A percentile compares a stretch with the other conserved stretches of the same genome.
Evolutionary conservation across 805 yeast species (phyloP).

Genomic region (Kazachstania bromeliacearum): DNA sequence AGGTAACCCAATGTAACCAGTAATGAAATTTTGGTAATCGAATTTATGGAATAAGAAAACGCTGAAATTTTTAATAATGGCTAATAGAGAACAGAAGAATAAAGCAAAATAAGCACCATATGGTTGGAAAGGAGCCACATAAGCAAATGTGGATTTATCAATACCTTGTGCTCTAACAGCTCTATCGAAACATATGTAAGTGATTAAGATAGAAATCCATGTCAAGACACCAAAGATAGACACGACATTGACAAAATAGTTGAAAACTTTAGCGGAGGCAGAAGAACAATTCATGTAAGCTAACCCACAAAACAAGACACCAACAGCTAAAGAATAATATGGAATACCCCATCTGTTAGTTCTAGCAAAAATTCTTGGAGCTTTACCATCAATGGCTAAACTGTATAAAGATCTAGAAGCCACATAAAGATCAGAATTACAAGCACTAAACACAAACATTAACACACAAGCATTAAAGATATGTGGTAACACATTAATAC

Average conservation of each 20-base stretch:
- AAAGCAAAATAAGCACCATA: constrained; percentile 56
- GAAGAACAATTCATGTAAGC: constrained; percentile 63
- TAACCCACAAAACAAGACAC: constrained; percentile 47
- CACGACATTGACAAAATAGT: constrained; percentile 65
- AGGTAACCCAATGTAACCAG: constrained; percentile 64
- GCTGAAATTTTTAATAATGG: constrained; percentile 61
- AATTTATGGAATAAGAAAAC: constrained; percentile 56
- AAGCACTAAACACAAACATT: constrained; percentile 70
- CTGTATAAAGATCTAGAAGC: constrained; percentile 70
- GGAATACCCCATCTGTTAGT: constrained; percentile 71
- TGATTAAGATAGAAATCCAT: constrained; percentile 62
- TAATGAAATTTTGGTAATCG: constrained; percentile 57
- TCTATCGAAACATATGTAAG: constrained; percentile 55
- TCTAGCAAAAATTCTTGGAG: constrained; percentile 56
- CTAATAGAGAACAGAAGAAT: constrained; percentile 42
- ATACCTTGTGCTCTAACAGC: constrained; percentile 64
- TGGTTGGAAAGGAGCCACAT: constrained; percentile 60
- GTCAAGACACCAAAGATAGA: constrained; percentile 67
- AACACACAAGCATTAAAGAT: constrained; percentile 71
- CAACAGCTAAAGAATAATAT: constrained; percentile 41
- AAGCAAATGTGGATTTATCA: constrained; percentile 45
- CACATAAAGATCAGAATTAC: constrained; percentile 69
- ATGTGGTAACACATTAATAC: constrained; percentile 59
- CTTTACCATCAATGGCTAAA: constrained; percentile 61
- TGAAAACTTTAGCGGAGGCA: constrained; percentile 48